Percentiles rank a stretch among this genome's conserved stretches.
These are phyloP conservation scores for Rhizophagus clarus DNA, from an alignment of 192 early-diverging fungal genomes.

Conservation along the genomic window DNA sequence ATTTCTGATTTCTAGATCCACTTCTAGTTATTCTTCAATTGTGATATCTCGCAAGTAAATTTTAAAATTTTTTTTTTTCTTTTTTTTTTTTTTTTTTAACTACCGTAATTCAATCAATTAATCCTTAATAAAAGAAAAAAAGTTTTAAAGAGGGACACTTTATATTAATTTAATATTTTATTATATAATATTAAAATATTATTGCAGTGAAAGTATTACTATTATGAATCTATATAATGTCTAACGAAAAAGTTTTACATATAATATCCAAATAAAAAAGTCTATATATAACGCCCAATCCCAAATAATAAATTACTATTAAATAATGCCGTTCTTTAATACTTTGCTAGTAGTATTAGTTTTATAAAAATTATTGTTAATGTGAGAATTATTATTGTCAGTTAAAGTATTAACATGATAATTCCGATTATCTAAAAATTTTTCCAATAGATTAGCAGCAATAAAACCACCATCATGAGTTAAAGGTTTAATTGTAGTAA, in stretches of 20 bases:
- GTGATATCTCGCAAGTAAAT: neutral
- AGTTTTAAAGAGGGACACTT: no score
- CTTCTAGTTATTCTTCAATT: neutral
- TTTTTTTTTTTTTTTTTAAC: neutral
- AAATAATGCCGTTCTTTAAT: neutral
- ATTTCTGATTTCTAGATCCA: slow-evolving; percentile 59
- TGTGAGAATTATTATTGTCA: neutral
- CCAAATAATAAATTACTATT: neutral
- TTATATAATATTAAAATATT: no score
- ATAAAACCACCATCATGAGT: slow-evolving; percentile 49
- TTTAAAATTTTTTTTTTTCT: no score
- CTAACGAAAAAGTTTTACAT: no score
- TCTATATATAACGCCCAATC: no score
- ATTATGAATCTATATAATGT: no score
- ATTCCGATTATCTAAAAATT: slow-evolving; percentile 35
- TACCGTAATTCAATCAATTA: no score
- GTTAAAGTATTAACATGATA: neutral
- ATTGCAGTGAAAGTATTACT: no score
- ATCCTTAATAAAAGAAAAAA: no score
- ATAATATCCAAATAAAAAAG: no score
- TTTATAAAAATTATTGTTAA: neutral
- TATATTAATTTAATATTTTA: no score
- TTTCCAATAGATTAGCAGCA: slow-evolving; percentile 36
- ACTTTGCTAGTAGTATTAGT: neutral
- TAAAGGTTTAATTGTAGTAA: slow-evolving; percentile 33